Evolutionary conservation across 768 basidiomycete species (phyloP).

Genomic region (Amanita pallidorosea): DNA sequence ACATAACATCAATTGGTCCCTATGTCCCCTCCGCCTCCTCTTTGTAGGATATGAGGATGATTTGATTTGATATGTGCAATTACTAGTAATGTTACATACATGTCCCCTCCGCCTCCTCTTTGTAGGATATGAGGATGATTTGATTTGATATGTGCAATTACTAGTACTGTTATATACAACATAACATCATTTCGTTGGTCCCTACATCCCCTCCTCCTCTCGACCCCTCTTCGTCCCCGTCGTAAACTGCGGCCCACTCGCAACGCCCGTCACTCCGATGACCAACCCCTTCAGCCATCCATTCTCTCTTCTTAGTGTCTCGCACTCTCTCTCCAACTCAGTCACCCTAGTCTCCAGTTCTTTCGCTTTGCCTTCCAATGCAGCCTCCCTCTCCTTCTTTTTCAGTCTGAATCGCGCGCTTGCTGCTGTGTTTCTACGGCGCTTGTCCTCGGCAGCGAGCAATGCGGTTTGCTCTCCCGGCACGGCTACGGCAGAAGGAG

Average conservation of each 20-base stretch:
- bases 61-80: not conserved
- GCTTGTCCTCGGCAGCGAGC: constrained; percentile 74
- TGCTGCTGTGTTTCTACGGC: constrained; percentile 87
- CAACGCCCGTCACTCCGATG: constrained; percentile 76
- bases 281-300: constrained; percentile 88
- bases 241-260: constrained; percentile 12
- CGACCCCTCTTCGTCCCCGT: constrained; percentile 18
- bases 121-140: not conserved
- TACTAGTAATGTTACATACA: not conserved
- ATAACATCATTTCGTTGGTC: not conserved
- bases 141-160: not conserved
- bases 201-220: constrained; percentile 14
- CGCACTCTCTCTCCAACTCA: constrained; percentile 87
- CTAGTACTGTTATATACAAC: not conserved
- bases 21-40: constrained; percentile 15
- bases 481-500: constrained; percentile 17
- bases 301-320: constrained; percentile 79
- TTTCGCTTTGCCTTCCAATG: constrained; percentile 76
- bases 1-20: not conserved
- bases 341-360: constrained; percentile 71
- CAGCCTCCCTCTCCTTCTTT: constrained; percentile 93
- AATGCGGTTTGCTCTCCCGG: constrained; percentile 14
- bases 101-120: constrained; percentile 16
- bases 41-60: not conserved
- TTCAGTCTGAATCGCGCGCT: constrained; percentile 90